Conservation (phyloP, 1,284 basidiomycete species). For the Schizopora paradoxa region DNA sequence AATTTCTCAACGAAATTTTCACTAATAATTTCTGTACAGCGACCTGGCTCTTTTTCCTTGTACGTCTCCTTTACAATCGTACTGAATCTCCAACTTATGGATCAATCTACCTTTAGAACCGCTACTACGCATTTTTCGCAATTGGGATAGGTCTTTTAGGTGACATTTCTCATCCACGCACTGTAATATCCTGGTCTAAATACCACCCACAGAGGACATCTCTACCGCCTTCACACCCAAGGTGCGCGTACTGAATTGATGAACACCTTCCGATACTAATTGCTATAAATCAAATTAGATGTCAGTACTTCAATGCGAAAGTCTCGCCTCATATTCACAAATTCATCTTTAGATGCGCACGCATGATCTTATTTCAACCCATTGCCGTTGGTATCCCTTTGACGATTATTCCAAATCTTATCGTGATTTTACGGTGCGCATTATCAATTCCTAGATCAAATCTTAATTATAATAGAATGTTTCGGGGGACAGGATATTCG, state of each 20-base stretch:
- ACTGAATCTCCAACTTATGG: neutral
- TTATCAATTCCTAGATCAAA: no score
- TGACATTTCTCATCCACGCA: neutral
- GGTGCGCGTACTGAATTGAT: no score
- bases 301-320: no score
- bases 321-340: no score
- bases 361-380: neutral
- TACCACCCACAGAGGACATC: no score
- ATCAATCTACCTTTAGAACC: neutral
- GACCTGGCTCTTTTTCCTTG: conserved; percentile 1
- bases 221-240: neutral
- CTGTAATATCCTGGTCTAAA: no score
- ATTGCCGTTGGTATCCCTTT: conserved; percentile 5
- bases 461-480: neutral
- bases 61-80: neutral
- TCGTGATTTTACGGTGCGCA: conserved; percentile 7
- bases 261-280: no score
- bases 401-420: conserved; percentile 1
- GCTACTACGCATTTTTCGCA: conserved; percentile 2
- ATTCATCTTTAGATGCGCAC: neutral
- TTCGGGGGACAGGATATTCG: conserved; percentile 1
- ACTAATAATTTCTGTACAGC: neutral
- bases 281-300: no score
- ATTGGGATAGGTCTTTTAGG: conserved; percentile 1
- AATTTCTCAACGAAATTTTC: neutral